Evolutionary conservation across 371 early-diverging fungal species (phyloP).

Genomic region (Gilbertella persicaria): DNA sequence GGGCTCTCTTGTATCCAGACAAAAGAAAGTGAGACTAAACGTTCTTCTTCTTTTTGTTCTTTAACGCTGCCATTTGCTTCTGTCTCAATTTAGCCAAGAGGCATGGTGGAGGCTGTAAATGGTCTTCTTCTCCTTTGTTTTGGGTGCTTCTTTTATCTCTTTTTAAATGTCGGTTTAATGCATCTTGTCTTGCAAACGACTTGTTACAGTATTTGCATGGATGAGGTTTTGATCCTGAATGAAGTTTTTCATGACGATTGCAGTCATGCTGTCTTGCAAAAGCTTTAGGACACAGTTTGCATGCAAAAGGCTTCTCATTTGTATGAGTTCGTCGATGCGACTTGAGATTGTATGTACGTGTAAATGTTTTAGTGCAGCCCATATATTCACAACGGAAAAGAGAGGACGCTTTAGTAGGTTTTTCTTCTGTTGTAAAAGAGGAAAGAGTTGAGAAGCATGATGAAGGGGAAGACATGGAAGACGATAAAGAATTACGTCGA

Average conservation of each 20-base stretch:
- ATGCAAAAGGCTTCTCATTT: constrained; percentile 72
- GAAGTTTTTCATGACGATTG: constrained; percentile 75
- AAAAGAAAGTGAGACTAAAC: background rate
- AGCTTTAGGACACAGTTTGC: constrained; percentile 55
- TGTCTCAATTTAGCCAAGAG: constrained; percentile 15
- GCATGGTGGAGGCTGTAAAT: constrained; percentile 8
- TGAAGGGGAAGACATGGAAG: background rate
- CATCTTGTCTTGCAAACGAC: constrained; percentile 76
- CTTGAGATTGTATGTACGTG: constrained; percentile 80
- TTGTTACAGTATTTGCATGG: constrained; percentile 65
- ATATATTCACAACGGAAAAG: constrained; percentile 32
- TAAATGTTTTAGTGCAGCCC: constrained; percentile 73
- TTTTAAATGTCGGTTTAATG: constrained; percentile 63
- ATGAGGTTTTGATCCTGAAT: constrained; percentile 63
- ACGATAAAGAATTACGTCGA: background rate
- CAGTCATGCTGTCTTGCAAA: constrained; percentile 78
- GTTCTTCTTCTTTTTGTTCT: constrained; percentile 6
- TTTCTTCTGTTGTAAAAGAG: background rate
- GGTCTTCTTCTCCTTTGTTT: background rate
- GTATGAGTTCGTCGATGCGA: constrained; percentile 80
- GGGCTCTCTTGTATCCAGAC: background rate
- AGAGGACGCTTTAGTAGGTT: background rate
- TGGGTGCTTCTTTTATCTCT: constrained; percentile 15
- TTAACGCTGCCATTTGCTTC: background rate
- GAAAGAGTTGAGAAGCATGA: background rate